Base-by-base conservation (phyloP, 331 rosid genomes). In the Prunus yedoensis region DNA sequence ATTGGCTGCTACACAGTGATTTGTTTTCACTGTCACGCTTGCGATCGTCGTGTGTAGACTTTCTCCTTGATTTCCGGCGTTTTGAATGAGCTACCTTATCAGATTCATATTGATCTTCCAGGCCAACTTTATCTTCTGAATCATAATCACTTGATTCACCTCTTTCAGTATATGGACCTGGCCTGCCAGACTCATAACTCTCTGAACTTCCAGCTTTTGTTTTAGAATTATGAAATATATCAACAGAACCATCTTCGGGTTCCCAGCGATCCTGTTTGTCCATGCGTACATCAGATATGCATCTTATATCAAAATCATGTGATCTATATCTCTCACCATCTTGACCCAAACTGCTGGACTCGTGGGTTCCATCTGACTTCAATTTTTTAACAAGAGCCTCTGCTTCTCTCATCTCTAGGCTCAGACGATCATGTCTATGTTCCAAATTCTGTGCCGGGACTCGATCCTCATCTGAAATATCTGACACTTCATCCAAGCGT, bases 211-310 rank as follows among this genome's bases (percentile, higher is more conserved):
- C 45, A n/a, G 35, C 77, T 23, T 50, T 71, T 10, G 21, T 13
- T 28, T 60, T 4, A 38, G 10, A 62, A 8, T 25, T 61, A 66
- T 21, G 66, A 32, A 14, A 38, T 32, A 32, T 63, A 38, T 51
- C 60, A 54, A n/a, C 41, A 2, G 43, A 57, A 59, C 68, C 57
- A 54, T 35, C 12, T 57, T 81, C 79, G 14, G 85, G 74, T 43
- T 81, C 81, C 78, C 73, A 77, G 41, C 71, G 78, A 59, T 81
- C 84, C 47, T 16, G 18, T 30, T 74, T 30, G 14, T 45, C 68
- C n/a, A 11, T 53, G 28, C 28, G 70, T n/a, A 62, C n/a, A 21
- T 30, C 73, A 53, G 66, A 38, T 35, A 10, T 18, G 49, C 14
- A 20, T 54, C 52, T 62, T 20, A 12, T 52, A 70, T 75, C 75